Conservation (phyloP, 139 green algal species). For the Volvox reticuliferus region DNA sequence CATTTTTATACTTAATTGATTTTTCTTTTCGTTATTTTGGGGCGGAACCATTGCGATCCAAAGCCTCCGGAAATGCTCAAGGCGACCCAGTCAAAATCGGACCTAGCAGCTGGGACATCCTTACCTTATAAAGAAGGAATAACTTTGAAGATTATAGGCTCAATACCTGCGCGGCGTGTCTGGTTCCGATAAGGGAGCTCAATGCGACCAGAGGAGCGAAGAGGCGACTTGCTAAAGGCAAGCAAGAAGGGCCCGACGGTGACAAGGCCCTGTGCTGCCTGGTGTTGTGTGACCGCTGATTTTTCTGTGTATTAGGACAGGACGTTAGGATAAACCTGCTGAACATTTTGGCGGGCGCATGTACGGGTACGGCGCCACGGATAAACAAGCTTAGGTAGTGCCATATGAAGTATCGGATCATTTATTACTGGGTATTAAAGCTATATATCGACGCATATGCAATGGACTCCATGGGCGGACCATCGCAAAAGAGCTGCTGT, state of each 20-base stretch:
- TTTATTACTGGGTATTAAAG: not conserved
- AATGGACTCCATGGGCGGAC: not conserved
- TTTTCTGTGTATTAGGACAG: not conserved
- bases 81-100: constrained; percentile 3
- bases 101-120: not conserved
- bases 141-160: not conserved
- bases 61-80: not conserved
- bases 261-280: constrained; percentile 41
- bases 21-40: no score
- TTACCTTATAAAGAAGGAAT: not conserved
- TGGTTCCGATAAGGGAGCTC: constrained; percentile 6
- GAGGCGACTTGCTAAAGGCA: constrained; percentile 27
- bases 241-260: constrained; percentile 29
- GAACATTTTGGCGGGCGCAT: no score
- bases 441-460: not conserved
- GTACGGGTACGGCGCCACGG: not conserved
- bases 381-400: not conserved
- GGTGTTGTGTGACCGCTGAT: not conserved
- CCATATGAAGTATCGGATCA: not conserved
- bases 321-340: no score
- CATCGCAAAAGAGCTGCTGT: not conserved
- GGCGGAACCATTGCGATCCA: not conserved
- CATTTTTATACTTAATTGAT: no score
- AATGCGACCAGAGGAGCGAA: constrained; percentile 20
- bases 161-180: not conserved